Percentiles rank a stretch among this genome's conserved stretches.
phyloP scores from a whole-genome alignment of 495 filamentous ascomycete genomes.

The Aspergillus nanangensis region DNA sequence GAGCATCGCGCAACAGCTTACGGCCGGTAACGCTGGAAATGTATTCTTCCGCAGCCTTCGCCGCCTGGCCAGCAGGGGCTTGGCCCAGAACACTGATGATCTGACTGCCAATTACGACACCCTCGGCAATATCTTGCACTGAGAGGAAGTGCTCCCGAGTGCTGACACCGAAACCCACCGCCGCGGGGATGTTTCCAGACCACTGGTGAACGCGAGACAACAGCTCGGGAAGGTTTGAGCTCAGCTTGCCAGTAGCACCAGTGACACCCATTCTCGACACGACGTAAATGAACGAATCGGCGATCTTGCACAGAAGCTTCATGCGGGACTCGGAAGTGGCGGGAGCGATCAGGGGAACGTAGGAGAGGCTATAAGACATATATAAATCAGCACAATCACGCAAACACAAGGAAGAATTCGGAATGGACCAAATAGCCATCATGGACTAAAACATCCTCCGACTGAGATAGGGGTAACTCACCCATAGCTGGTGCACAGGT shows the following conservation, averaged over 20 bases:
- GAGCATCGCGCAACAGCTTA: slow-evolving; percentile 33
- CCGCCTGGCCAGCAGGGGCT: slow-evolving; percentile 62
- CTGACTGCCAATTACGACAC: slow-evolving; percentile 96
- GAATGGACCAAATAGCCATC: too few relatives aligned
- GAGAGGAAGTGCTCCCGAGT: slow-evolving; percentile 90
- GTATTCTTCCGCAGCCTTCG: slow-evolving; percentile 79
- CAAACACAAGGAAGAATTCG: too few relatives aligned
- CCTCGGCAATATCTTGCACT: slow-evolving; percentile 79
- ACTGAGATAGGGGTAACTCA: too few relatives aligned
- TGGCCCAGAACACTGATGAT: slow-evolving; percentile 76
- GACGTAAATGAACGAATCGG: slow-evolving; percentile 98
- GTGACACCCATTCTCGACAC: slow-evolving; percentile 98
- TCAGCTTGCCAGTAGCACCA: slow-evolving; percentile 79
- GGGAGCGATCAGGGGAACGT: slow-evolving; percentile 92
- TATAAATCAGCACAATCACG: too few relatives aligned
- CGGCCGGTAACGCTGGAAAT: slow-evolving; percentile 75
- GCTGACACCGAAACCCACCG: slow-evolving; percentile 93
- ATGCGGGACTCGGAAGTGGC: slow-evolving; percentile 88
- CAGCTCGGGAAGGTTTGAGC: slow-evolving; percentile 71
- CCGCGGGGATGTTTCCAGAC: slow-evolving; percentile 85
- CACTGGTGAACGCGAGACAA: slow-evolving; percentile 83
- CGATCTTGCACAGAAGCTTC: slow-evolving; percentile 93
- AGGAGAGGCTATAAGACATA: slow-evolving; percentile 65
- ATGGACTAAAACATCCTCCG: too few relatives aligned
- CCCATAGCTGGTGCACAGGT: slow-evolving; percentile 71